Evolutionary conservation across 768 basidiomycete species (phyloP), one percentile per base, ranked within the genome.

Genomic region (Lanmaoa pseudosensibilis): DNA sequence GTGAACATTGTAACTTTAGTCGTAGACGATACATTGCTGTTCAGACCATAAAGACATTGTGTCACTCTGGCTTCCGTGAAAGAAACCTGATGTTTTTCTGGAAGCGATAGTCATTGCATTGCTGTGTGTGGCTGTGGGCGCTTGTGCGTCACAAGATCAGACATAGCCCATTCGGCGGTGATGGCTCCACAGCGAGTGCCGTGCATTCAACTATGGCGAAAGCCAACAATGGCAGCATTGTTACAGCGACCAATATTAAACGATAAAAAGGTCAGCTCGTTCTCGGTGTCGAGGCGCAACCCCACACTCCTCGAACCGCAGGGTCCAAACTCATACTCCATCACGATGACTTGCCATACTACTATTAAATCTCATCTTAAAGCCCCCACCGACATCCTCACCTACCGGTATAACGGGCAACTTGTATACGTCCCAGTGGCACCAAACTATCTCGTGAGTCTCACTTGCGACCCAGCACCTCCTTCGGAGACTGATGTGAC

Each of bases 371-470:
- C 33, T n/a, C 41, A 9, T 1, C 6, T 32, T 2, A 32, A 25
- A 10, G 18, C 16, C 1, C 19, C 44, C 4, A 36, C 50, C 6
- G 80, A 83, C 38, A 73, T 84, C 50, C 68, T 85, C 55, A 83
- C 79, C 18, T 84, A 84, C 55, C 77, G 80, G 27, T 69, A 71
- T 6, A 64, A 73, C 0, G 64, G 70, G 9, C 62, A 75, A 27
- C 69, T 83, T n/a, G 79, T 84, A 16, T 84, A 82, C 44, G 83
- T 86, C 1, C 75, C 73, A 1, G 77, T 77, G 1, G 74, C 78
- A 11, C 50, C 65, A 33, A 65, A 69, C 43, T 83, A 82, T 54
- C 62, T 74, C 61, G 84, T 83, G 38, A 52, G 75, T 62, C 43
- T 45, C 21, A 36, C 37, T 44, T 45, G 32, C n/a, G 39, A 15